Evolutionary conservation across 2,329 filamentous ascomycete species (phyloP), one percentile per base, ranked within the genome.

Genomic region (Colletotrichum nymphaeae): DNA sequence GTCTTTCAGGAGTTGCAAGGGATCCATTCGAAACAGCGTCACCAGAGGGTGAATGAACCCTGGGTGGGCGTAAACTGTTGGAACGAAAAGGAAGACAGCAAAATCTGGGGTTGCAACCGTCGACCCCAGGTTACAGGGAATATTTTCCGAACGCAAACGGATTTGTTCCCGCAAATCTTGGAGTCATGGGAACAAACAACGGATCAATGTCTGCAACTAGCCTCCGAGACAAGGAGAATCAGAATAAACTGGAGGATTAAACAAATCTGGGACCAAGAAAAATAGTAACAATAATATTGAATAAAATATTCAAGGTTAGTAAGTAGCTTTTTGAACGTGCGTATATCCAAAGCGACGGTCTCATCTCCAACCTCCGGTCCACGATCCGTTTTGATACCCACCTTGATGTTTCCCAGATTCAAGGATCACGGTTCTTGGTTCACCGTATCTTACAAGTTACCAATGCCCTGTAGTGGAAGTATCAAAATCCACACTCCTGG

Each of bases 131-230:
- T 65, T 56, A 26, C 32, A 35, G 52, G 32, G 42, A 67, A 62
- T 62, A 55, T 26, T 55, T 69, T 49, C 60, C 70, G 66, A 65
- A 59, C 46, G 70, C 70, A 70, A 73, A 73, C 70, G 70, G 70
- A 70, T 65, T 69, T 53, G 28, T 59, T 63, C 59, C 66, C 59
- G 42, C 42, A 26, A 4, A 16, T n/a, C 5, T 30, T 9, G 24
- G 32, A 65, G 67, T 65, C 66, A 70, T 64, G 70, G 49, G 70
- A 56, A 70, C 70, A 70, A 70, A 59, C 70, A 37, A 60, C 67
- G 53, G 55, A 52, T 46, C 32, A 53, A 19, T 12, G 35, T 60
- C 70, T 73, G 66, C 70, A 62, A 64, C 30, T 73, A 73, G 70
- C 70, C 67, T 65, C 32, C 14, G 4, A 19, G 42, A 57, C 46